These are phyloP conservation scores for button mushroom (Agaricus bisporus) DNA, from an alignment of 768 basidiomycete genomes.

Conservation along the genomic window DNA sequence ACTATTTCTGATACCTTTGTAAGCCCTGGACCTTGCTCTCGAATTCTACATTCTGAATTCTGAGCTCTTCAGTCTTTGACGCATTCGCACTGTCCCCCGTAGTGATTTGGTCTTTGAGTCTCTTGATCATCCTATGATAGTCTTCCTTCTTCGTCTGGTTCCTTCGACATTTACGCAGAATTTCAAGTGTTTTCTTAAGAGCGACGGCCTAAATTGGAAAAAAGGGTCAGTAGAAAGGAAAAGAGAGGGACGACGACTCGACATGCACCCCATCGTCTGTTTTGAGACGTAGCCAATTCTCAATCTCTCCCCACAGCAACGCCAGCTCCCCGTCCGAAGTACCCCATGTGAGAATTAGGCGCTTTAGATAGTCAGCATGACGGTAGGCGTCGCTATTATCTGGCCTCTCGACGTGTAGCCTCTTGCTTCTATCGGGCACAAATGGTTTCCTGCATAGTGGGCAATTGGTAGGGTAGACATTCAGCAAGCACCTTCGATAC, in stretches of 20 bases:
- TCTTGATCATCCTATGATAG: slow-evolving; percentile 24
- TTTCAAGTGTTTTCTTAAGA: slow-evolving; percentile 27
- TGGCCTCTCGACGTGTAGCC: slow-evolving; percentile 55
- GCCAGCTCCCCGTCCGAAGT: slow-evolving; percentile 27
- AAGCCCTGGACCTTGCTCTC: background rate
- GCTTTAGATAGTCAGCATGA: slow-evolving; percentile 31
- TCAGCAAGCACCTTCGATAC: slow-evolving; percentile 43
- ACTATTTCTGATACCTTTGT: background rate
- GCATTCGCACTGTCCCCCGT: slow-evolving; percentile 20
- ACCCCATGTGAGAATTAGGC: slow-evolving; percentile 34
- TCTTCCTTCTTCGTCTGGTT: slow-evolving; percentile 28
- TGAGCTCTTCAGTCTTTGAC: slow-evolving; percentile 28
- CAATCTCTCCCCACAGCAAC: slow-evolving; percentile 40
- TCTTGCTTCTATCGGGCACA: slow-evolving; percentile 51
- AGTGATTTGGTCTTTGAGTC: slow-evolving; percentile 24
- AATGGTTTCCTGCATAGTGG: slow-evolving; percentile 65
- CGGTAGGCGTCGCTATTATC: slow-evolving; percentile 29
- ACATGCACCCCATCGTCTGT: slow-evolving; percentile 31
- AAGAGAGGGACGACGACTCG: slow-evolving; percentile 16
- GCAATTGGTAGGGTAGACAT: slow-evolving; percentile 45
- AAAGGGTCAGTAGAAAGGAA: background rate
- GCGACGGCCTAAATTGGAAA: background rate
- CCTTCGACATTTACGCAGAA: slow-evolving; percentile 32
- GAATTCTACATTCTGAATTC: slow-evolving; percentile 19
- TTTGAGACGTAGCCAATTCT: slow-evolving; percentile 42